phyloP scores from a whole-genome alignment of 441 rosid genomes.

The Adansonia grandidieri region DNA sequence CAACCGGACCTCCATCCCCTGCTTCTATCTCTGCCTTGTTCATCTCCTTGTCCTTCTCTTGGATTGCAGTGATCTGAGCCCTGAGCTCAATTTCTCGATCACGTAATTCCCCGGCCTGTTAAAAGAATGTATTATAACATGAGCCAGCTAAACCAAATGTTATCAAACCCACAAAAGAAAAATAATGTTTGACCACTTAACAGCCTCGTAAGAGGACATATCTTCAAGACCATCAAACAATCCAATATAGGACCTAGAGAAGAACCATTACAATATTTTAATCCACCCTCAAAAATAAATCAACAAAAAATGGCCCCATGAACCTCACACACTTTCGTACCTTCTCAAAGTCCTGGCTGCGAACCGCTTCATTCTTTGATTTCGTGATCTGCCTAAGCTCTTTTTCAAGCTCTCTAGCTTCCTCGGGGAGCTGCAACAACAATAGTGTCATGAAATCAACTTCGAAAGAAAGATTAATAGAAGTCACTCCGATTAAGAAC shows the following conservation, averaged over 20 bases:
- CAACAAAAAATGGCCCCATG: neutral
- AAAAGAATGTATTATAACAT: neutral
- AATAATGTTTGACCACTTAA: neutral
- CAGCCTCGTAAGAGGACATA: neutral
- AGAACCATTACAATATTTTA: neutral
- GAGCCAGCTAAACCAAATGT: neutral
- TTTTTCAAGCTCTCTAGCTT: slow-evolving; percentile 96
- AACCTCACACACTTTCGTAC: slow-evolving; percentile 34
- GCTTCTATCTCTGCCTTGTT: slow-evolving; percentile 92
- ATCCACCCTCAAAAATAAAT: neutral
- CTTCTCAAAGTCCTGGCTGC: slow-evolving; percentile 97
- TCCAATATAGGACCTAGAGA: neutral
- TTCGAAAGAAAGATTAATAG: neutral
- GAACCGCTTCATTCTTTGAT: slow-evolving; percentile 96
- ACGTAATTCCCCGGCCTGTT: slow-evolving; percentile 92
- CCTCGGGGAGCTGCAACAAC: slow-evolving; percentile 84
- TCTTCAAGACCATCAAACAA: neutral
- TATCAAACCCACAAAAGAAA: neutral
- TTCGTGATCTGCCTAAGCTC: slow-evolving; percentile 91
- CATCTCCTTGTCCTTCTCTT: slow-evolving; percentile 93
- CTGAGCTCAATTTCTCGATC: slow-evolving; percentile 95
- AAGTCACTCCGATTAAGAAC: too few relatives aligned
- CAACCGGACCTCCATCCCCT: slow-evolving; percentile 84
- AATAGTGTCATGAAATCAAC: slow-evolving; percentile 23
- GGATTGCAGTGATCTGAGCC: slow-evolving; percentile 83